These are phyloP conservation scores for Coniophora puteana DNA, from an alignment of 1,284 basidiomycete species.

Conservation along the genomic window DNA sequence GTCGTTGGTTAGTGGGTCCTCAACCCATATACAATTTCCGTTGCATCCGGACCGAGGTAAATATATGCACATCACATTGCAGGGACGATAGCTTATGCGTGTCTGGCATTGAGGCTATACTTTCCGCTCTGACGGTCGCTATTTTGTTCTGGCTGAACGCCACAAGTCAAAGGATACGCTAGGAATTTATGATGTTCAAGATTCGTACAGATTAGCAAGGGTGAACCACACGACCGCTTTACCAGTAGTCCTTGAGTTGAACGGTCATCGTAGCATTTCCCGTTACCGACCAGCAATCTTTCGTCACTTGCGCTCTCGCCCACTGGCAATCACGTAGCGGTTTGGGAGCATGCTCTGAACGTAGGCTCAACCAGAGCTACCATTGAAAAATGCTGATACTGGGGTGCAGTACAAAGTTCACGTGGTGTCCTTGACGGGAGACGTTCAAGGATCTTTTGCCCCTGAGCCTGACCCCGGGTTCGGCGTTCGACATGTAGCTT, in stretches of 20 bases:
- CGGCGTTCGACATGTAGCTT: constrained; percentile 70
- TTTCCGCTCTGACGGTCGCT: constrained; percentile 75
- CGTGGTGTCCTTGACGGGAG: constrained; percentile 72
- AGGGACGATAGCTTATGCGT: constrained; percentile 7
- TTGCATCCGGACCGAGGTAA: constrained; percentile 72
- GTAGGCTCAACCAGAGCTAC: constrained; percentile 36
- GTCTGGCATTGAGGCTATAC: constrained; percentile 73
- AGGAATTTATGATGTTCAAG: constrained; percentile 74
- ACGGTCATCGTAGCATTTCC: constrained; percentile 60
- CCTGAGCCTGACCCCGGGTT: constrained; percentile 75
- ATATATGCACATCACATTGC: background rate
- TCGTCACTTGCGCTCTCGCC: constrained; percentile 80
- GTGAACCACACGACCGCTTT: constrained; percentile 41
- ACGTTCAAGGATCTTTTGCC: constrained; percentile 63
- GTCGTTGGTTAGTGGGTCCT: constrained; percentile 66
- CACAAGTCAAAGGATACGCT: constrained; percentile 84
- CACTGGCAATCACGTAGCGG: constrained; percentile 73
- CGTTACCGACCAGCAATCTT: constrained; percentile 72
- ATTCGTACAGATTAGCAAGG: constrained; percentile 69
- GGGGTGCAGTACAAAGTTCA: constrained; percentile 75
- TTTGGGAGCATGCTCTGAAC: constrained; percentile 81
- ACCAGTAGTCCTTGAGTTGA: constrained; percentile 18
- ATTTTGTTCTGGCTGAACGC: constrained; percentile 79
- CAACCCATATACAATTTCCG: constrained; percentile 77
- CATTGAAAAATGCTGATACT: constrained; percentile 1